Evolutionary conservation across 2,329 filamentous ascomycete genomes (phyloP).

Genomic region (Mollisiaceae sp.): DNA sequence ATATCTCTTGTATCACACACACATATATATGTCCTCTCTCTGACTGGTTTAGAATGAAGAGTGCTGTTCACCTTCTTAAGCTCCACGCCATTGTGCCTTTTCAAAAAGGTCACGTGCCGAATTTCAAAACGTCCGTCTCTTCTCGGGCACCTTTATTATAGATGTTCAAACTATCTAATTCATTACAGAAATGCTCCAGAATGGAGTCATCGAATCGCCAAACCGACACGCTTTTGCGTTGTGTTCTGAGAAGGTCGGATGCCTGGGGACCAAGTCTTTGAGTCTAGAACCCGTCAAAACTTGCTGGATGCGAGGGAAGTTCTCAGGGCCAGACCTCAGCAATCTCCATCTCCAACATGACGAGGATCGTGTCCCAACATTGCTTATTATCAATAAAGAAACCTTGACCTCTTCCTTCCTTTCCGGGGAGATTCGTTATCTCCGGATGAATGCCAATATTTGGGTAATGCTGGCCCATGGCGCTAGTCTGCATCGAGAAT

Average conservation of each 20-base stretch:
- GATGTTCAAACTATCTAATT: too few species aligned
- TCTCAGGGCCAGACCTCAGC: background rate
- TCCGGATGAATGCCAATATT: slow-evolving; percentile 9
- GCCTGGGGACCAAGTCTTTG: background rate
- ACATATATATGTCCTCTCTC: too few species aligned
- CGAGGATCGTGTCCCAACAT: background rate
- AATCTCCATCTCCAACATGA: background rate
- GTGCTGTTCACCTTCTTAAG: too few species aligned
- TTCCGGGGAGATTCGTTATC: background rate
- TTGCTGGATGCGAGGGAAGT: background rate
- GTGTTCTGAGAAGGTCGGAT: background rate
- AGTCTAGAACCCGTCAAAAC: slow-evolving; percentile 9
- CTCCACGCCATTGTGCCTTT: too few species aligned
- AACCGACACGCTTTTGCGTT: background rate
- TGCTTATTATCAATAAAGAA: background rate
- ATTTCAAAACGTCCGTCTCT: too few species aligned
- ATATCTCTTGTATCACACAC: too few species aligned
- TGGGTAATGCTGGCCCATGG: background rate
- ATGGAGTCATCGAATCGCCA: background rate
- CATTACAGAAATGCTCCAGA: too few species aligned
- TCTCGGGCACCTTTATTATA: too few species aligned
- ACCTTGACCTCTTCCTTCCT: background rate
- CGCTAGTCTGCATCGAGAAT: background rate
- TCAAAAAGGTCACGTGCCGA: too few species aligned
- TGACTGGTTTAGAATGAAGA: too few species aligned